These are phyloP conservation scores for Leccinum ochraceum DNA, from an alignment of 768 basidiomycete genomes.

Conservation along the genomic window DNA sequence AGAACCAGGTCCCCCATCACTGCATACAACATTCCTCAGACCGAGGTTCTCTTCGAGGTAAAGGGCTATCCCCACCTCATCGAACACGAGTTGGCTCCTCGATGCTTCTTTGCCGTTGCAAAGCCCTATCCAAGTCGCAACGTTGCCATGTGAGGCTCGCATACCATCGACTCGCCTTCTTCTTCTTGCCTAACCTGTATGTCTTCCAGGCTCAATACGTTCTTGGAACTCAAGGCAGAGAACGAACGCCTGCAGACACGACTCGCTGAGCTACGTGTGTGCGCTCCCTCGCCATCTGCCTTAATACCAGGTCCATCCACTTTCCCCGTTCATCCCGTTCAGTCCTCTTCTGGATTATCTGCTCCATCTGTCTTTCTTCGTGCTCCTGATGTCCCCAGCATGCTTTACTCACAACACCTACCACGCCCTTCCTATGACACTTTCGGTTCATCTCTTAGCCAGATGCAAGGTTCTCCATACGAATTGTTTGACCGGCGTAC, in stretches of 20 bases:
- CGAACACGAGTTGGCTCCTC: slow-evolving; percentile 39
- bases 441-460: slow-evolving; percentile 12
- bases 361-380: slow-evolving; percentile 18
- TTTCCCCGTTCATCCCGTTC: slow-evolving; percentile 28
- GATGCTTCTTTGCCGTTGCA: slow-evolving; percentile 74
- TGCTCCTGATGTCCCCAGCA: slow-evolving; percentile 13
- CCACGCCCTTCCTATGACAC: slow-evolving; percentile 17
- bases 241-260: slow-evolving; percentile 78
- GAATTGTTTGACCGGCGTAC: slow-evolving; percentile 24
- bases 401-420: slow-evolving; percentile 20
- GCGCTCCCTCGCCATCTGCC: slow-evolving; percentile 20
- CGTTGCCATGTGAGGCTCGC: slow-evolving; percentile 55
- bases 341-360: slow-evolving; percentile 29
- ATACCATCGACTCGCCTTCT: background rate
- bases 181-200: slow-evolving; percentile 2
- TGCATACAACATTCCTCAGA: slow-evolving; percentile 29
- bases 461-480: slow-evolving; percentile 13
- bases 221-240: slow-evolving; percentile 84
- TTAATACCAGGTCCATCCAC: slow-evolving; percentile 16
- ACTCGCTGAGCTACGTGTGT: slow-evolving; percentile 44
- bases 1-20: slow-evolving; percentile 44
- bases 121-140: slow-evolving; percentile 78
- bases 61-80: slow-evolving; percentile 62
- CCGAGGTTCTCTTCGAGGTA: slow-evolving; percentile 69
- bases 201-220: slow-evolving; percentile 60